Conservation (phyloP, 1,284 basidiomycete species). For the Coniophora puteana region DNA sequence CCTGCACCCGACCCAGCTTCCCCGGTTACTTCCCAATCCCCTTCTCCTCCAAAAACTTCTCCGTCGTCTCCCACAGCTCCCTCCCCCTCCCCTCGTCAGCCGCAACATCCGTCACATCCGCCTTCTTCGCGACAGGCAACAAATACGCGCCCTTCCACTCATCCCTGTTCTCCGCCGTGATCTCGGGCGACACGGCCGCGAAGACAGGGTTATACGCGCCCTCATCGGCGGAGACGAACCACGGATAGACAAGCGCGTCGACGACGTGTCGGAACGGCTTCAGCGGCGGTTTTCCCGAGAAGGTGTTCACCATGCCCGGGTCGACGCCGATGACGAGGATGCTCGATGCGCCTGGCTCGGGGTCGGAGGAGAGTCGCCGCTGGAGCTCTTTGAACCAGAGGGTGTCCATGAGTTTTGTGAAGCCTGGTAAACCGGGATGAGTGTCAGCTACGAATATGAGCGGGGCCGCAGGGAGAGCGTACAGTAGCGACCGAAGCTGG, state of each 20-base stretch:
- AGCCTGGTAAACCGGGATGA: slow-evolving; percentile 17
- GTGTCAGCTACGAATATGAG: background rate
- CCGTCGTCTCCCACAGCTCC: too few species aligned
- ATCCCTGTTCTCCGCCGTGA: slow-evolving; percentile 31
- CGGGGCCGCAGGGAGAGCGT: slow-evolving; percentile 3
- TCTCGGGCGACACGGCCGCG: slow-evolving; percentile 40
- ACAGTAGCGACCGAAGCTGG: slow-evolving; percentile 35
- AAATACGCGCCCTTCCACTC: slow-evolving; percentile 46
- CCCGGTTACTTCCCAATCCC: too few species aligned
- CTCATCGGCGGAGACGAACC: slow-evolving; percentile 34
- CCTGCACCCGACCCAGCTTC: too few species aligned
- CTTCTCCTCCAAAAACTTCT: too few species aligned
- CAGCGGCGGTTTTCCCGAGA: slow-evolving; percentile 18
- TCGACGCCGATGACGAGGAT: slow-evolving; percentile 32
- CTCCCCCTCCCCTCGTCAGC: too few species aligned
- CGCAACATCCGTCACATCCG: slow-evolving; percentile 20
- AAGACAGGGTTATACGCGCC: slow-evolving; percentile 42
- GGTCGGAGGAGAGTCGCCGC: slow-evolving; percentile 28
- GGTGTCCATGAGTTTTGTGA: slow-evolving; percentile 38
- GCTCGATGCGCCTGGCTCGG: slow-evolving; percentile 16
- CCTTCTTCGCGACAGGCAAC: slow-evolving; percentile 32
- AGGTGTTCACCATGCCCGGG: slow-evolving; percentile 41
- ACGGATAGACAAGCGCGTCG: slow-evolving; percentile 24
- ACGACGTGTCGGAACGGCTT: slow-evolving; percentile 21
- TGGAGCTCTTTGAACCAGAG: slow-evolving; percentile 38